Evolutionary conservation across 352 stramenopile genomes (phyloP).

Genomic region (Pythium phragmiticola): DNA sequence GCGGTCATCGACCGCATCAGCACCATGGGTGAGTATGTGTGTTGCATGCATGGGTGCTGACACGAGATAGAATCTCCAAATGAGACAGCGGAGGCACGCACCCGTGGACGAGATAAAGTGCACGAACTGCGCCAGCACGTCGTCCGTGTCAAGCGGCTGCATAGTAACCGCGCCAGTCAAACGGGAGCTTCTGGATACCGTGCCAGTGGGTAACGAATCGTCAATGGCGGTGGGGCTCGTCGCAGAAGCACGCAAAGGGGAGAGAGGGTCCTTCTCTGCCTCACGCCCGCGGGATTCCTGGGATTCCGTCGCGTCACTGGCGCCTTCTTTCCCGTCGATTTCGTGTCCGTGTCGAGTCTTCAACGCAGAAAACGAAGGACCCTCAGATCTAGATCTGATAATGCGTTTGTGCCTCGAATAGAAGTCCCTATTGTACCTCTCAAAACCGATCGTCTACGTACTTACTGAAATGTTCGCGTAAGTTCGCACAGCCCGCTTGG

Average conservation of each 20-base stretch:
- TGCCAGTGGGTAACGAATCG: too few species aligned
- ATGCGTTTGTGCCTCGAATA: background rate
- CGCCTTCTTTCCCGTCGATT: background rate
- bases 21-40: background rate
- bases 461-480: conserved; percentile 9
- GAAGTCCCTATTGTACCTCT: background rate
- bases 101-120: conserved; percentile 55
- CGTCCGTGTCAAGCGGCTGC: conserved; percentile 22
- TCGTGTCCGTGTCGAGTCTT: conserved; percentile 18
- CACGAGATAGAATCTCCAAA: background rate
- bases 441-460: conserved; percentile 9
- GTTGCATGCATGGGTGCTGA: background rate
- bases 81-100: conserved; percentile 13
- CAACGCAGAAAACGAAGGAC: conserved; percentile 9
- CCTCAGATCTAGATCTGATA: conserved; percentile 4
- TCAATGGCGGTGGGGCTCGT: background rate
- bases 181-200: background rate
- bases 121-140: conserved; percentile 39
- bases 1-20: background rate
- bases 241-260: background rate
- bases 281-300: background rate
- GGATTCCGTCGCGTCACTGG: conserved; percentile 2
- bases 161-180: conserved; percentile 9
- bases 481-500: background rate
- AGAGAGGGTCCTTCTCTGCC: too few species aligned